Evolutionary conservation across 2,329 filamentous ascomycete genomes (phyloP), one percentile per base, ranked within the genome.

Genomic region (Alternaria incomplexa): DNA sequence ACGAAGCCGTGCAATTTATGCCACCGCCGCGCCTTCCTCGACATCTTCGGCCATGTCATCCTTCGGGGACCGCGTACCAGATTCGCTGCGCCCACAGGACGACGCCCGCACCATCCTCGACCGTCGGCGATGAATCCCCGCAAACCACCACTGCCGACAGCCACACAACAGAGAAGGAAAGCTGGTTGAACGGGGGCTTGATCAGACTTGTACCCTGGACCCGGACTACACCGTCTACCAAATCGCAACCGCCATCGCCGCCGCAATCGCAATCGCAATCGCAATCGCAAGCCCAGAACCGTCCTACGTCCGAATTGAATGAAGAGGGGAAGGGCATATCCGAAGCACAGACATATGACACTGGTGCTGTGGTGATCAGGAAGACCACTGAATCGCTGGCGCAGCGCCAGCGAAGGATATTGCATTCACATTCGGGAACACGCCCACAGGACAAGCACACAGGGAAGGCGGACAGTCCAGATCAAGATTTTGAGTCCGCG

Each of bases 41-140:
- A 74, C 77, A 80, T 72, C 73, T 74, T 76, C 80, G 80, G 77
- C 81, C 80, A 77, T 78, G 81, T 71, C 75, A 80, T 69, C 77
- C 80, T 72, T 70, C 74, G 75, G 81, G 81, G 81, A 79, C 70
- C 67, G 64, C 74, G 46, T 67, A 66, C 56, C 80, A 80, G 68
- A 69, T 77, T 55, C 75, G 75, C 62, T 70, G 69, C 66, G 69
- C 67, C 74, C 72, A 58, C 56, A 63, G 71, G 45, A 63, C 44
- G 28, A 64, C 68, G 62, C 57, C 61, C 67, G 64, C 30, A 66
- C 63, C 59, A 58, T 45, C 43, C 50, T 55, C 60, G 55, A 58
- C 58, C 59, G 62, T 47, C 61, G 55, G 57, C 60, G 48, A 63
- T 71, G 61, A 69, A 28, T 11, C 45, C n/a, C 20, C 36, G 51